Conservation (phyloP, 306 rosid species). For the Citrullus mucosospermus region DNA sequence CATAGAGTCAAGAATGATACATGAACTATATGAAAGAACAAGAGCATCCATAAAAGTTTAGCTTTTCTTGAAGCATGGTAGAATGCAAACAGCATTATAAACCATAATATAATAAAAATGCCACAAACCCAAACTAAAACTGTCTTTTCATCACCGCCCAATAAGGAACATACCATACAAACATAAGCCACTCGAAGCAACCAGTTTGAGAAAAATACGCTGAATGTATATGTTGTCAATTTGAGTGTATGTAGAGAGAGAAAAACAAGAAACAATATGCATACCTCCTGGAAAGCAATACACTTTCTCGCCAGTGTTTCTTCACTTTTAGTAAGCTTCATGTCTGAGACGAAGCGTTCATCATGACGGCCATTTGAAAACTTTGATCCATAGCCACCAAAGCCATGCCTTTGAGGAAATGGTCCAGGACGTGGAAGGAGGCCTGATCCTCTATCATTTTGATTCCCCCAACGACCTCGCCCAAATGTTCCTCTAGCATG, state of each 20-base stretch:
- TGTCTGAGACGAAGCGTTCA: conserved; percentile 74
- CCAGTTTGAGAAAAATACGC: background rate
- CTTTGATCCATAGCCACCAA: conserved; percentile 63
- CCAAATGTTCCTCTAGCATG: conserved; percentile 33
- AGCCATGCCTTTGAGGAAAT: conserved; percentile 68
- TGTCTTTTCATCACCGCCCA: background rate
- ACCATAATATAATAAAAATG: background rate
- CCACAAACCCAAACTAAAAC: background rate
- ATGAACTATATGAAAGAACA: background rate
- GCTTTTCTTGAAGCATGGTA: background rate
- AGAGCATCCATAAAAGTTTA: background rate
- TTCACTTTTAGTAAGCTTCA: conserved; percentile 82
- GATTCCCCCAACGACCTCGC: conserved; percentile 42
- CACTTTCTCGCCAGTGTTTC: conserved; percentile 32
- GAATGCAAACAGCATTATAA: background rate
- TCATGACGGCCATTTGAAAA: conserved; percentile 56
- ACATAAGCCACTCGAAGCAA: background rate
- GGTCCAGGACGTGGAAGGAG: conserved; percentile 92
- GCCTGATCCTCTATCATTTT: conserved; percentile 71
- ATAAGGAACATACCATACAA: background rate
- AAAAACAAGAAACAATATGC: background rate
- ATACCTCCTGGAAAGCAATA: conserved; percentile 45
- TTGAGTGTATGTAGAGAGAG: background rate
- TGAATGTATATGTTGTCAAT: background rate
- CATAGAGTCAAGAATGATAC: background rate